Conservation (phyloP, 345 rosid species). For the Trapa incisa region DNA sequence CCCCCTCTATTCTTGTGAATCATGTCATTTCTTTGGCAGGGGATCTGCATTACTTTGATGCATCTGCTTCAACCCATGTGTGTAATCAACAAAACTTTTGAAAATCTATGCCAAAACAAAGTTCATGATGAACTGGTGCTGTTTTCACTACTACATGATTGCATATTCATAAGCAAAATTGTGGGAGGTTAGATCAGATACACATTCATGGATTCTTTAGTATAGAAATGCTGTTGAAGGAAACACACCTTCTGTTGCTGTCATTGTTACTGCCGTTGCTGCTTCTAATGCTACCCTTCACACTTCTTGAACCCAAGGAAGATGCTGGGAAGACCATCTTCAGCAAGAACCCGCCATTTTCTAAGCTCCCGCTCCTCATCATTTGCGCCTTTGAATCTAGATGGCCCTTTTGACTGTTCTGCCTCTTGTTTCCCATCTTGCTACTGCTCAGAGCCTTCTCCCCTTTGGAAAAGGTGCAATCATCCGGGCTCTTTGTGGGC, state of each 20-base stretch:
- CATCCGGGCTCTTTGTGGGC: constrained; percentile 16
- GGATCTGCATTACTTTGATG: no score
- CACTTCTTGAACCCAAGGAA: constrained; percentile 14
- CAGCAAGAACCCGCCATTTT: constrained; percentile 53
- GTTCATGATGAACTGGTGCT: no score
- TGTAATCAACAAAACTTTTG: no score
- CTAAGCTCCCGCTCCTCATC: constrained; percentile 25
- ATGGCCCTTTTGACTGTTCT: constrained; percentile 9
- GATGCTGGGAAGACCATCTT: constrained; percentile 55
- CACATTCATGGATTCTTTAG: background rate
- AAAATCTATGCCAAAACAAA: no score
- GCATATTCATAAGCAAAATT: no score
- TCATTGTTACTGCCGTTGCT: background rate
- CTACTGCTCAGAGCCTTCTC: constrained; percentile 3
- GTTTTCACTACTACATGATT: no score
- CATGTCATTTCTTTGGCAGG: no score
- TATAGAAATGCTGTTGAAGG: background rate
- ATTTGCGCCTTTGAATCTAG: background rate
- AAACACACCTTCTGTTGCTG: background rate
- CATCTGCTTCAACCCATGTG: no score
- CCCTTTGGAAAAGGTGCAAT: background rate
- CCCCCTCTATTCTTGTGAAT: no score
- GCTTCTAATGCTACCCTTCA: background rate
- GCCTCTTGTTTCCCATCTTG: constrained; percentile 7
- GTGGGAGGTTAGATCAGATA: no score